Percentiles rank a stretch among this genome's conserved stretches.
Conservation (phyloP, 352 stramenopile genomes). For the Pythium oligandrum region DNA sequence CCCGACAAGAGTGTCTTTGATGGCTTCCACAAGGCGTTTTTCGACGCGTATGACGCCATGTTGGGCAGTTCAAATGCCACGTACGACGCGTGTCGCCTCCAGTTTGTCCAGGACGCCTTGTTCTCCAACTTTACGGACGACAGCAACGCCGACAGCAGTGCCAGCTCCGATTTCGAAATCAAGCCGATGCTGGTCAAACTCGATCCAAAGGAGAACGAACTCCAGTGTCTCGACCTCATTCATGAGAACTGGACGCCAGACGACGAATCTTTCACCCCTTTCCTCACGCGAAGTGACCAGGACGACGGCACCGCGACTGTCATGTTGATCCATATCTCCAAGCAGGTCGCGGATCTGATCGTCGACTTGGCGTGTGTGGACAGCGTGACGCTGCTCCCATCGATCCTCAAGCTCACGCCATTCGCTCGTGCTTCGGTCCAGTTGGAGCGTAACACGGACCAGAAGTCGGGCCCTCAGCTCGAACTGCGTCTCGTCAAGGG, state of each 20-base stretch:
- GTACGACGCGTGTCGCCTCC: constrained; percentile 57
- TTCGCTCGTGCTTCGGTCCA: constrained; percentile 55
- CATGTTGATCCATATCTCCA: constrained; percentile 53
- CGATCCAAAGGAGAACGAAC: constrained; percentile 25
- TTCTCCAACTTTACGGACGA: constrained; percentile 31
- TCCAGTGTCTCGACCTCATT: constrained; percentile 38
- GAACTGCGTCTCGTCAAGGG: constrained; percentile 45
- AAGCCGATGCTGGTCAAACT: constrained; percentile 59
- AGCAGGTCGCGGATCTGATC: constrained; percentile 32
- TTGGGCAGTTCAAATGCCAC: constrained; percentile 40
- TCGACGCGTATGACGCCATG: constrained; percentile 58
- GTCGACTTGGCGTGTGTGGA: constrained; percentile 41
- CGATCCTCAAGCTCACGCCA: constrained; percentile 70
- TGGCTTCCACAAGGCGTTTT: constrained; percentile 53
- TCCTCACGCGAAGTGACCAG: constrained; percentile 58
- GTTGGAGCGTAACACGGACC: constrained; percentile 21
- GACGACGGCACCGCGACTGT: constrained; percentile 33
- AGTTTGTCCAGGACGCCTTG: constrained; percentile 59
- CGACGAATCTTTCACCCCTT: constrained; percentile 54
- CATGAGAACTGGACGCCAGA: constrained; percentile 36
- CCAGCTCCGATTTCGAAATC: constrained; percentile 19
- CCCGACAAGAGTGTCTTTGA: constrained; percentile 35
- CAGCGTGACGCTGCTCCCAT: constrained; percentile 45
- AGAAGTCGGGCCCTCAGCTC: constrained; percentile 29
- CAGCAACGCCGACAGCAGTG: constrained; percentile 6